phyloP scores from a whole-genome alignment of 225 moss, liverwort and hornwort genomes.

The Marchantia polymorpha region DNA sequence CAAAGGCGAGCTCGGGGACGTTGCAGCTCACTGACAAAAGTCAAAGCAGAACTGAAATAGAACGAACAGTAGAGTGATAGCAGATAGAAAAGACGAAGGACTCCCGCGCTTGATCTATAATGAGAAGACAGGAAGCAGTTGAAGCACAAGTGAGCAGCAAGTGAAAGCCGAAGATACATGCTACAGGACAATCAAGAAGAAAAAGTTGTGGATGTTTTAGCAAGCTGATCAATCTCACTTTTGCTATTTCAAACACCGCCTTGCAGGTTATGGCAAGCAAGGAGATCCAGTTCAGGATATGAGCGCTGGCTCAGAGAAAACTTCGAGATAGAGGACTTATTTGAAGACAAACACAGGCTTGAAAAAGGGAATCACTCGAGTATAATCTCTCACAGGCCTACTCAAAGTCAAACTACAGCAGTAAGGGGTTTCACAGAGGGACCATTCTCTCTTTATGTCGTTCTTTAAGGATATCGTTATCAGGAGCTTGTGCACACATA shows the following conservation, averaged over 20 bases:
- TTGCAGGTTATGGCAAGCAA: neutral
- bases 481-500: too few species aligned
- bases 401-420: too few species aligned
- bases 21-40: neutral
- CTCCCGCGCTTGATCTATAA: constrained; percentile 21
- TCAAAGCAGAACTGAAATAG: constrained; percentile 19
- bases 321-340: too few species aligned
- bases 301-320: neutral
- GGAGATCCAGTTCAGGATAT: neutral
- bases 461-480: too few species aligned
- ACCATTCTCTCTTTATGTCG: too few species aligned
- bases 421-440: too few species aligned
- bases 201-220: neutral
- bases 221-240: neutral
- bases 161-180: neutral
- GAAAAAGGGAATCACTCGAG: too few species aligned
- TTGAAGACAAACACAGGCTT: too few species aligned
- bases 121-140: constrained; percentile 1
- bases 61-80: constrained; percentile 22
- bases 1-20: neutral
- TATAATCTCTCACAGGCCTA: too few species aligned
- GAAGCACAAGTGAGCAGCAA: constrained; percentile 2
- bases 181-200: neutral
- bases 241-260: neutral
- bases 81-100: constrained; percentile 7